phyloP scores from a whole-genome alignment of 352 stramenopile genomes.

The Peronospora belbahrii region DNA sequence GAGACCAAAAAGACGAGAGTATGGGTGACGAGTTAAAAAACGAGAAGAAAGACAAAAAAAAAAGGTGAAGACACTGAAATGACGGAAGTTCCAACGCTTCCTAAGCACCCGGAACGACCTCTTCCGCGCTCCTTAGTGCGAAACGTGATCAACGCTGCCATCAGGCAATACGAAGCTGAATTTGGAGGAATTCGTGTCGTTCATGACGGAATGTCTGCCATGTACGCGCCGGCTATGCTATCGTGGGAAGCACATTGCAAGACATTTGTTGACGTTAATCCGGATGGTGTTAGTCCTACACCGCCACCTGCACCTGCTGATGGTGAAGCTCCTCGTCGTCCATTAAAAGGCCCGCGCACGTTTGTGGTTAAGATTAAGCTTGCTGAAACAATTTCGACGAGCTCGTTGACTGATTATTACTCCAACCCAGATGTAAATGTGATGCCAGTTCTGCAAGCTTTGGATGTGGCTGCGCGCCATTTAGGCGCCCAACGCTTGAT shows the following conservation, averaged over 20 bases:
- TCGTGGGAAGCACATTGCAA: slow-evolving; percentile 39
- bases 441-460: slow-evolving; percentile 53
- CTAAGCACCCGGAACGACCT: slow-evolving; percentile 27
- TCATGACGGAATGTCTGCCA: slow-evolving; percentile 50
- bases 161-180: slow-evolving; percentile 44
- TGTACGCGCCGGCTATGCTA: slow-evolving; percentile 49
- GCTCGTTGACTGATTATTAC: slow-evolving; percentile 40
- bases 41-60: slow-evolving; percentile 26
- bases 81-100: slow-evolving; percentile 14
- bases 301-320: slow-evolving; percentile 12
- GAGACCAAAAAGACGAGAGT: slow-evolving; percentile 34
- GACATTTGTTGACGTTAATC: slow-evolving; percentile 46
- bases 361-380: slow-evolving; percentile 71
- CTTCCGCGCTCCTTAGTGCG: slow-evolving; percentile 44
- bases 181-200: slow-evolving; percentile 53
- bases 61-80: no score
- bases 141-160: slow-evolving; percentile 49
- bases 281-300: slow-evolving; percentile 24
- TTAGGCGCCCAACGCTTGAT: slow-evolving; percentile 50
- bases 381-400: slow-evolving; percentile 48
- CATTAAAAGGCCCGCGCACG: slow-evolving; percentile 29
- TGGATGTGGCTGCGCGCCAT: slow-evolving; percentile 67
- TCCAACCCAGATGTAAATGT: slow-evolving; percentile 49
- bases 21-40: slow-evolving; percentile 29
- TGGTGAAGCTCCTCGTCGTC: slow-evolving; percentile 21